Evolutionary conservation across 139 green algal genomes (phyloP).

Genomic region (Nannochloris sp.): DNA sequence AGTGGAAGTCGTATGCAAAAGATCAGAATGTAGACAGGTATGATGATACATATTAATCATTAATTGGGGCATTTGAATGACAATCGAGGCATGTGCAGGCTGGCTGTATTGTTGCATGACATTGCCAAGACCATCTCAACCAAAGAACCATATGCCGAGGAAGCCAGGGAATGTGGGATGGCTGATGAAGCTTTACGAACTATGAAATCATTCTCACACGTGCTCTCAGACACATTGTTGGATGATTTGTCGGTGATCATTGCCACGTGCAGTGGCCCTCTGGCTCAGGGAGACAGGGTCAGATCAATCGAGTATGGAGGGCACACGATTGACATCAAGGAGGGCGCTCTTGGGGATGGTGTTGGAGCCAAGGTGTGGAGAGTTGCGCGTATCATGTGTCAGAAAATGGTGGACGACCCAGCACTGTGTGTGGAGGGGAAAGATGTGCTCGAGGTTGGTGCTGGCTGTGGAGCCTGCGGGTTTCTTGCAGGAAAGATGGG

Average conservation of each 20-base stretch:
- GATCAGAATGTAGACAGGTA: too few species aligned
- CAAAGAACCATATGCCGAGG: slow-evolving; percentile 21
- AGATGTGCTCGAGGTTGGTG: slow-evolving; percentile 69
- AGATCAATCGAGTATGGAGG: slow-evolving; percentile 34
- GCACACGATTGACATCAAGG: slow-evolving; percentile 32
- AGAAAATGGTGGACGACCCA: slow-evolving; percentile 19
- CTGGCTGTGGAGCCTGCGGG: slow-evolving; percentile 61
- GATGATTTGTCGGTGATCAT: slow-evolving; percentile 21
- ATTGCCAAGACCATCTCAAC: slow-evolving; percentile 6
- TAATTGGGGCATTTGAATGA: too few species aligned
- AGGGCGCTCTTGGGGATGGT: slow-evolving; percentile 64
- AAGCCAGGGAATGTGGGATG: slow-evolving; percentile 1
- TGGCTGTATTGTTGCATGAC: background rate
- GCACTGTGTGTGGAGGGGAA: slow-evolving; percentile 28
- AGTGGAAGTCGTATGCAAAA: background rate
- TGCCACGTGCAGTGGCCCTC: slow-evolving; percentile 45
- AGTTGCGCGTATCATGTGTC: slow-evolving; percentile 41
- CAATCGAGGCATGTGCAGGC: background rate
- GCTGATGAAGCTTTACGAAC: background rate
- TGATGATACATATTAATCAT: too few species aligned
- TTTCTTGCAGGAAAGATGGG: slow-evolving; percentile 63
- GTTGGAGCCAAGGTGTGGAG: slow-evolving; percentile 67
- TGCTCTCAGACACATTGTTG: background rate
- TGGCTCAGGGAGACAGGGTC: slow-evolving; percentile 38
- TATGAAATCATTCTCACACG: background rate